Conservation (phyloP, 1,284 basidiomycete species). For the Irpex rosettiformis region DNA sequence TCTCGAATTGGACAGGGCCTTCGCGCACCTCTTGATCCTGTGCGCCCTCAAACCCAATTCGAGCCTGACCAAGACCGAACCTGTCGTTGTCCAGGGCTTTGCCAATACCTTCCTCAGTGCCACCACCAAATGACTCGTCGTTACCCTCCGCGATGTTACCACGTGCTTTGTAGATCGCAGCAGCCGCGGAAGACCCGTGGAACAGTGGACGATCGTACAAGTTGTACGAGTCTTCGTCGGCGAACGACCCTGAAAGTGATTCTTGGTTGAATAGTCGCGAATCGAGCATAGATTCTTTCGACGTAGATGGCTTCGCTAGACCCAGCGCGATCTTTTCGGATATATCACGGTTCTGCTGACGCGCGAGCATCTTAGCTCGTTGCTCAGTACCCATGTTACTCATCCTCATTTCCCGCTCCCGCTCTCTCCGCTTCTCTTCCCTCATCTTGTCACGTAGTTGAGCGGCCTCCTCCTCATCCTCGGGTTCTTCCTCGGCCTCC, state of each 20-base stretch:
- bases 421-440: constrained; percentile 87
- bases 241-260: constrained; percentile 77
- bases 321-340: constrained; percentile 99
- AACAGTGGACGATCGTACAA: constrained; percentile 96
- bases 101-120: constrained; percentile 90
- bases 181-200: constrained; percentile 92
- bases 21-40: constrained; percentile 79
- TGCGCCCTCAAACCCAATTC: constrained; percentile 87
- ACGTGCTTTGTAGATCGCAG: constrained; percentile 95
- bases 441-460: constrained; percentile 89
- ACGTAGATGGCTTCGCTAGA: constrained; percentile 92
- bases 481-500: constrained; percentile 41
- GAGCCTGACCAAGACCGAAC: constrained; percentile 87
- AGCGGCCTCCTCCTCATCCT: constrained; percentile 77
- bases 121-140: constrained; percentile 90
- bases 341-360: constrained; percentile 97
- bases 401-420: constrained; percentile 98
- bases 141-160: constrained; percentile 81
- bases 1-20: constrained; percentile 99
- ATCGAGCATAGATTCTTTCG: constrained; percentile 96
- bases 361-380: constrained; percentile 91
- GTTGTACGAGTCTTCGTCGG: constrained; percentile 90
- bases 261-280: constrained; percentile 98
- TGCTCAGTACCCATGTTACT: constrained; percentile 98
- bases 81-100: constrained; percentile 91